A percentile compares a stretch with the other conserved stretches of the same genome.
Conservation (phyloP, 495 filamentous ascomycete genomes). For the Xylaria venustula region DNA sequence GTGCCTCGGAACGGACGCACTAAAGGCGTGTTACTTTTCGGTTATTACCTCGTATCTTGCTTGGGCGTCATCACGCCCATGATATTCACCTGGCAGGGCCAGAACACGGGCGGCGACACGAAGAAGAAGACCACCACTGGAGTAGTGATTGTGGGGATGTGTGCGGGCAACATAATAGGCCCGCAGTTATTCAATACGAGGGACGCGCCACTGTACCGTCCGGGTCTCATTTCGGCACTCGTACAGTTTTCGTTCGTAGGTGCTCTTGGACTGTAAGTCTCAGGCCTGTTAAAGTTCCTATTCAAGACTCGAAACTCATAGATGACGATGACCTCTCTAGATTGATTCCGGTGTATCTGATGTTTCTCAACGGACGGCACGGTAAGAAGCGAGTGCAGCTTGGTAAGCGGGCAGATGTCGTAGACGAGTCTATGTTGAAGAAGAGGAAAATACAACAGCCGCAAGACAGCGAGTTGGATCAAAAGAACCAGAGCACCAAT, state of each 20-base stretch:
- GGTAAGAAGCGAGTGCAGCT: slow-evolving; percentile 41
- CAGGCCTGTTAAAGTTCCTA: background rate
- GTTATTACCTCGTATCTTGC: slow-evolving; percentile 42
- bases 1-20: slow-evolving; percentile 49
- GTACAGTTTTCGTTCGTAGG: slow-evolving; percentile 40
- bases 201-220: slow-evolving; percentile 57
- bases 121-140: slow-evolving; percentile 65
- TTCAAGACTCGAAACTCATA: background rate
- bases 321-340: slow-evolving; percentile 16
- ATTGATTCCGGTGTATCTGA: slow-evolving; percentile 46
- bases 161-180: slow-evolving; percentile 59
- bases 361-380: slow-evolving; percentile 47
- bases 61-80: slow-evolving; percentile 51
- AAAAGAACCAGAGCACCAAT: slow-evolving; percentile 30
- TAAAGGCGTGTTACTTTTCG: slow-evolving; percentile 40
- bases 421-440: slow-evolving; percentile 41
- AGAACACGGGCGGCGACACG: slow-evolving; percentile 66
- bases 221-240: slow-evolving; percentile 55
- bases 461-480: slow-evolving; percentile 45
- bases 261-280: slow-evolving; percentile 36
- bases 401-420: slow-evolving; percentile 42
- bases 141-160: slow-evolving; percentile 61
- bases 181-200: slow-evolving; percentile 61
- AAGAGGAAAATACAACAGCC: slow-evolving; percentile 42
- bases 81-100: slow-evolving; percentile 65